A percentile compares a stretch with the other conserved stretches of the same genome.
These are phyloP conservation scores for Sporothrix globosa DNA, from an alignment of 2,329 filamentous ascomycete species.

Conservation along the genomic window DNA sequence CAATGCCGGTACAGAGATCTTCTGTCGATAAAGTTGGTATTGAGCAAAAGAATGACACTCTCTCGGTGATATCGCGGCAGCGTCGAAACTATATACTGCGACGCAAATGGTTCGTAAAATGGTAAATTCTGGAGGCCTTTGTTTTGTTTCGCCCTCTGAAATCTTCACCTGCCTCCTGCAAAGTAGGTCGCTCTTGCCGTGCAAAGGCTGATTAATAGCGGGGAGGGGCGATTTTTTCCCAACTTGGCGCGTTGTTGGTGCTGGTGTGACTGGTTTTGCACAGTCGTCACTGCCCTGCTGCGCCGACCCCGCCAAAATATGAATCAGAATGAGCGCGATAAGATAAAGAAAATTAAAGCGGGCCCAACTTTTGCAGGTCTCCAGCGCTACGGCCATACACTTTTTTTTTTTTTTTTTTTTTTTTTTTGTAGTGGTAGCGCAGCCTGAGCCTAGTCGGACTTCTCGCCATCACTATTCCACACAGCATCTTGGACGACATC, in stretches of 20 bases:
- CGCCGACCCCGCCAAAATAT: slow-evolving; percentile 24
- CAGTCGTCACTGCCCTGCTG: slow-evolving; percentile 16
- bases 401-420: slow-evolving; percentile 27
- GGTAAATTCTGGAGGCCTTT: not conserved
- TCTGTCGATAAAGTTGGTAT: not conserved
- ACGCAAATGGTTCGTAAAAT: not conserved
- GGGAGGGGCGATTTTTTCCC: slow-evolving; percentile 42
- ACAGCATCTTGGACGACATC: not conserved
- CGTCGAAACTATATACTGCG: slow-evolving; percentile 2
- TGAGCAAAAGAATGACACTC: no score
- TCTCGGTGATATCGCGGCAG: not conserved
- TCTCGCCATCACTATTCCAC: not conserved
- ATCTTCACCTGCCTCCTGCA: slow-evolving; percentile 23
- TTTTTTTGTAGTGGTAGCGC: slow-evolving; percentile 23
- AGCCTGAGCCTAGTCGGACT: slow-evolving; percentile 9
- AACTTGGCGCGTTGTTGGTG: slow-evolving; percentile 10
- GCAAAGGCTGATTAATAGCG: slow-evolving; percentile 31
- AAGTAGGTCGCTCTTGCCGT: slow-evolving; percentile 15
- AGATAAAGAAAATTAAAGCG: slow-evolving; percentile 32
- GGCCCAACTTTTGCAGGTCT: not conserved
- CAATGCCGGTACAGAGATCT: not conserved
- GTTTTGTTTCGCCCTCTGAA: slow-evolving; percentile 14
- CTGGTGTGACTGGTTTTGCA: slow-evolving; percentile 14
- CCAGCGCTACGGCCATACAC: not conserved
- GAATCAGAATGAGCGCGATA: slow-evolving; percentile 32